phyloP scores from a whole-genome alignment of 2,329 filamentous ascomycete species.

The Aspergillus luchuensis region DNA sequence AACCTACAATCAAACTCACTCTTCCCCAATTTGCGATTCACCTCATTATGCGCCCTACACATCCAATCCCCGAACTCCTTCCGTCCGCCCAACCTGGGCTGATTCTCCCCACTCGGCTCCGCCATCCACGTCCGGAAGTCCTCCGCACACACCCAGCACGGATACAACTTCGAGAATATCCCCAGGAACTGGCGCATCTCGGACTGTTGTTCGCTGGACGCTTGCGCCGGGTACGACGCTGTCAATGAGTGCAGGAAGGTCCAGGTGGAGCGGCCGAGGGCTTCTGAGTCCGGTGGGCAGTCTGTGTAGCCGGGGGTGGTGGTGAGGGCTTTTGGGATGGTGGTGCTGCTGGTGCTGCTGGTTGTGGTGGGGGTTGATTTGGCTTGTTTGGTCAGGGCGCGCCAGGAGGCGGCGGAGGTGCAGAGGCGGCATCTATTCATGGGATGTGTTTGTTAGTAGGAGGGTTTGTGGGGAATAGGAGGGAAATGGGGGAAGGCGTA shows the following conservation, averaged over 20 bases:
- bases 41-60: slow-evolving; percentile 55
- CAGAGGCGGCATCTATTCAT: slow-evolving; percentile 49
- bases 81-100: slow-evolving; percentile 60
- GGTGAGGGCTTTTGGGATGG: slow-evolving; percentile 38
- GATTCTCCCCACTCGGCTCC: slow-evolving; percentile 58
- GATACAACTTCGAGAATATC: slow-evolving; percentile 84
- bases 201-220: slow-evolving; percentile 68
- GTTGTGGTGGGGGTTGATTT: slow-evolving; percentile 35
- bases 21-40: slow-evolving; percentile 79
- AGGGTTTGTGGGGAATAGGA: neutral
- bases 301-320: slow-evolving; percentile 48
- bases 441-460: neutral
- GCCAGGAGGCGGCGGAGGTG: slow-evolving; percentile 51
- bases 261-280: slow-evolving; percentile 85
- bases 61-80: slow-evolving; percentile 52
- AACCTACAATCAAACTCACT: slow-evolving; percentile 80
- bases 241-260: slow-evolving; percentile 90
- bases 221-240: slow-evolving; percentile 75
- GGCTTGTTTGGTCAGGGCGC: slow-evolving; percentile 46
- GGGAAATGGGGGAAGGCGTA: slow-evolving; percentile 28
- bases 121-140: slow-evolving; percentile 85
- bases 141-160: slow-evolving; percentile 92
- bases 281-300: slow-evolving; percentile 88
- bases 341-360: slow-evolving; percentile 38
- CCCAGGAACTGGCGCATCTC: slow-evolving; percentile 77